Percentiles rank a stretch among this genome's conserved stretches.
Conservation (phyloP, 2,329 filamentous ascomycete genomes). For the Thielaviopsis musarum region DNA sequence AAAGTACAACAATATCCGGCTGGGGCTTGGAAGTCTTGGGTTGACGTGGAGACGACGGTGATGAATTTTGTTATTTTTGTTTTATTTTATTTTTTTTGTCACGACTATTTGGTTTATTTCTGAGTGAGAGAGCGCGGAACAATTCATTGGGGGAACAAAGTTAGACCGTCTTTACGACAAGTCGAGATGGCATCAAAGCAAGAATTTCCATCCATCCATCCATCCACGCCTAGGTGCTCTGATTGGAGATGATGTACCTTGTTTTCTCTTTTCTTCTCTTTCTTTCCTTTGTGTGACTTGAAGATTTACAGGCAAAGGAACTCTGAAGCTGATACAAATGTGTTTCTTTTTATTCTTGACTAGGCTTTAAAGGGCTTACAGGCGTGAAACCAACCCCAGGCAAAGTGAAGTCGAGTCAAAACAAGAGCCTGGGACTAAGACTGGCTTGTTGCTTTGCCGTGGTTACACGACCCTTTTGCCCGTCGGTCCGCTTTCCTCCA, state of each 20-base stretch:
- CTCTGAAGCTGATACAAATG: neutral
- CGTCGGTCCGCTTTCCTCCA: neutral
- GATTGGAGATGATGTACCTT: no score
- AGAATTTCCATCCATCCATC: no score
- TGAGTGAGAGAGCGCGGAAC: no score
- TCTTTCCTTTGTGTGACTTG: neutral
- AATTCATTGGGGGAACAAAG: no score
- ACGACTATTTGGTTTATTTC: neutral
- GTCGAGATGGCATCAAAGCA: no score
- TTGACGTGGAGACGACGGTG: constrained; percentile 2
- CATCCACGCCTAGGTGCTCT: no score
- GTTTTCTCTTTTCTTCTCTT: neutral
- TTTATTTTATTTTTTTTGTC: neutral
- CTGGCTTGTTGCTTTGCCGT: neutral
- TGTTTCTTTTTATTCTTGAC: neutral
- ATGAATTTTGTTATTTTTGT: constrained; percentile 2
- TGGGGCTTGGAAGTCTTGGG: neutral
- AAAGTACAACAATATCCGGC: neutral
- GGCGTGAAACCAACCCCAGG: neutral
- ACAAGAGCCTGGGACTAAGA: neutral
- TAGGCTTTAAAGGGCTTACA: neutral
- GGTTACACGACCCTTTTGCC: neutral
- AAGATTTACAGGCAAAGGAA: neutral
- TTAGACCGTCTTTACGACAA: no score
- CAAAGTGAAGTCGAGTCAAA: neutral